phyloP scores from a whole-genome alignment of 352 stramenopile genomes.

The Phytophthora agathidicida region DNA sequence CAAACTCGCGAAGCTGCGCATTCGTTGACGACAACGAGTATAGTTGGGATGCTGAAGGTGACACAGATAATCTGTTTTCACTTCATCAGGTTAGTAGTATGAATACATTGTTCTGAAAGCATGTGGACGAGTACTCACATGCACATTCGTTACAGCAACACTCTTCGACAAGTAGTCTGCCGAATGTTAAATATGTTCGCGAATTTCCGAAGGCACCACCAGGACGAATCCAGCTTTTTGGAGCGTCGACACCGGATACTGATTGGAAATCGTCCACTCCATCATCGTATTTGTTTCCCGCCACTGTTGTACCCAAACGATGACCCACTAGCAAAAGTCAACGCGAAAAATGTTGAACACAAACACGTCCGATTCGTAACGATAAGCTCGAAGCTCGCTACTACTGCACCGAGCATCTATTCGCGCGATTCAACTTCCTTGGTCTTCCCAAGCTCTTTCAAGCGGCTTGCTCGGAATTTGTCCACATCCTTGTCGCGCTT shows the following conservation, averaged over 20 bases:
- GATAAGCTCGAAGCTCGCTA: not conserved
- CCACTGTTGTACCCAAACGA: conserved; percentile 46
- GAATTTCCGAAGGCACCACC: conserved; percentile 52
- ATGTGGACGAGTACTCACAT: conserved; percentile 7
- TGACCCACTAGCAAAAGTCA: conserved; percentile 22
- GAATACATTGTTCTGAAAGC: too few relatives aligned
- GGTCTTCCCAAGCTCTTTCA: conserved; percentile 17
- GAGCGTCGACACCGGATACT: not conserved
- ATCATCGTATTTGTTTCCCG: conserved; percentile 30
- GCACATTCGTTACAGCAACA: not conserved
- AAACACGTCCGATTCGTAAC: not conserved
- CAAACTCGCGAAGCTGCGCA: conserved; percentile 8
- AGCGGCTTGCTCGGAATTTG: conserved; percentile 42
- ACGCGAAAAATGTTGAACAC: not conserved
- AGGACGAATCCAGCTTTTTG: conserved; percentile 43
- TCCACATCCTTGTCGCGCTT: conserved; percentile 85
- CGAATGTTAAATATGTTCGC: conserved; percentile 44
- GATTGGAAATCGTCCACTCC: conserved; percentile 14
- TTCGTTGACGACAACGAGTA: conserved; percentile 8
- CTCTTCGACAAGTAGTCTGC: conserved; percentile 10
- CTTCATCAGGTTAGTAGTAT: conserved; percentile 33
- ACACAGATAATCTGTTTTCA: conserved; percentile 30
- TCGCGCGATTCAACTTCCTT: conserved; percentile 15
- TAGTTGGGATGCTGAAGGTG: not conserved
- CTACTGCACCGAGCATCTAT: conserved; percentile 3